Percentiles rank a stretch among this genome's conserved stretches.
phyloP scores from a whole-genome alignment of 257 asterid genomes.

The Solanum paucissectum region DNA sequence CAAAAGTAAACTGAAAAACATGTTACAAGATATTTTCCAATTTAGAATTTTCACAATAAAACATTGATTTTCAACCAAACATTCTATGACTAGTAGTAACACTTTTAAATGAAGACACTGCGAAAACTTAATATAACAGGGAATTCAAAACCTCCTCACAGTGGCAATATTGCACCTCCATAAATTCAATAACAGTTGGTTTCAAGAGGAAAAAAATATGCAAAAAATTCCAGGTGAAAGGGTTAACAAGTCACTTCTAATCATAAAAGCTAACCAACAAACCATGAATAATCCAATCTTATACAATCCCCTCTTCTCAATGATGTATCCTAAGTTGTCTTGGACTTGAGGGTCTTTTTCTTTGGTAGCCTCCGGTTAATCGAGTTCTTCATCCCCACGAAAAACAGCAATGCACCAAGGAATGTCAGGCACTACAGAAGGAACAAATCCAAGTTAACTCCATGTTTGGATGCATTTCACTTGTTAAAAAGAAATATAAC shows the following conservation, averaged over 20 bases:
- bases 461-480: background rate
- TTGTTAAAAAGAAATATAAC: background rate
- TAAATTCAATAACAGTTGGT: background rate
- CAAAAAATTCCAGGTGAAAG: background rate
- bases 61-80: background rate
- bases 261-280: background rate
- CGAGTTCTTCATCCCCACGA: constrained; percentile 73
- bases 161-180: background rate
- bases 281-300: constrained; percentile 6
- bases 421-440: constrained; percentile 46
- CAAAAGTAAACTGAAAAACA: background rate
- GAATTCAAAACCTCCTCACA: background rate
- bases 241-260: background rate
- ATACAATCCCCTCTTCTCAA: background rate
- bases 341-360: constrained; percentile 49
- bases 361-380: constrained; percentile 47
- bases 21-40: background rate
- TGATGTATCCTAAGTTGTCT: constrained; percentile 35
- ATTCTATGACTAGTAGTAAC: background rate
- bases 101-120: background rate
- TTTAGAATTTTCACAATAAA: too few species aligned
- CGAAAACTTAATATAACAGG: background rate
- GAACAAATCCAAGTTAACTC: background rate
- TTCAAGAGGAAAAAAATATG: background rate
- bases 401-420: constrained; percentile 64